phyloP scores from a whole-genome alignment of 1,284 basidiomycete species.

The Tremellales sp. region DNA sequence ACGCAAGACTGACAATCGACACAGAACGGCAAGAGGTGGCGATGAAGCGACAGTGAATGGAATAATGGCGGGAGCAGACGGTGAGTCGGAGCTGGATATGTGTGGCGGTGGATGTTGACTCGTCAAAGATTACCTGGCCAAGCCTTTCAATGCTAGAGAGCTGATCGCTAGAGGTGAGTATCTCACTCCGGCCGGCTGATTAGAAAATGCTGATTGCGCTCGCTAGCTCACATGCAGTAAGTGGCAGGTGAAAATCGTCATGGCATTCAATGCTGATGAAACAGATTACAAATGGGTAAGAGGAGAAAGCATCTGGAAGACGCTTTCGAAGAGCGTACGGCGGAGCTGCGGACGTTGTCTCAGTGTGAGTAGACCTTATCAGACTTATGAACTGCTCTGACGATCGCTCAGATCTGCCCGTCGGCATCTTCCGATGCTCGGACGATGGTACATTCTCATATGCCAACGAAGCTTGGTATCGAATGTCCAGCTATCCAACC shows the following conservation, averaged over 20 bases:
- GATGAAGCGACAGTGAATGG: slow-evolving; percentile 40
- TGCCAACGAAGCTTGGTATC: slow-evolving; percentile 38
- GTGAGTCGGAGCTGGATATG: slow-evolving; percentile 12
- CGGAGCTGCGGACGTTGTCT: slow-evolving; percentile 41
- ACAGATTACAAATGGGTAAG: slow-evolving; percentile 40
- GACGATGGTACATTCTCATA: slow-evolving; percentile 35
- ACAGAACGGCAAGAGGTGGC: slow-evolving; percentile 34
- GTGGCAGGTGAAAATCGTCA: too few species aligned
- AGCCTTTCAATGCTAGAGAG: slow-evolving; percentile 47
- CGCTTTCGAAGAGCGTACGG: slow-evolving; percentile 38
- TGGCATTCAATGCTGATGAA: background rate
- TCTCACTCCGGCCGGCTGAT: slow-evolving; percentile 26
- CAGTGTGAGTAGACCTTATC: slow-evolving; percentile 24
- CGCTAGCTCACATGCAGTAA: slow-evolving; percentile 30
- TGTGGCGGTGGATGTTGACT: background rate
- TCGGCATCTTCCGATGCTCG: slow-evolving; percentile 40
- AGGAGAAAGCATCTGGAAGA: slow-evolving; percentile 35
- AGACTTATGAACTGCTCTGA: background rate
- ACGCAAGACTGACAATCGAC: too few species aligned
- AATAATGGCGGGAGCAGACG: slow-evolving; percentile 49
- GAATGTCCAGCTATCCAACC: slow-evolving; percentile 28
- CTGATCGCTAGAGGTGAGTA: slow-evolving; percentile 47
- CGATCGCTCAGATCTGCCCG: slow-evolving; percentile 29
- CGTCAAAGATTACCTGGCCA: slow-evolving; percentile 35
- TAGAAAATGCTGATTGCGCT: slow-evolving; percentile 12